Evolutionary conservation across 139 green algal genomes (phyloP).

Genomic region (Chlorokybus atmophyticus): DNA sequence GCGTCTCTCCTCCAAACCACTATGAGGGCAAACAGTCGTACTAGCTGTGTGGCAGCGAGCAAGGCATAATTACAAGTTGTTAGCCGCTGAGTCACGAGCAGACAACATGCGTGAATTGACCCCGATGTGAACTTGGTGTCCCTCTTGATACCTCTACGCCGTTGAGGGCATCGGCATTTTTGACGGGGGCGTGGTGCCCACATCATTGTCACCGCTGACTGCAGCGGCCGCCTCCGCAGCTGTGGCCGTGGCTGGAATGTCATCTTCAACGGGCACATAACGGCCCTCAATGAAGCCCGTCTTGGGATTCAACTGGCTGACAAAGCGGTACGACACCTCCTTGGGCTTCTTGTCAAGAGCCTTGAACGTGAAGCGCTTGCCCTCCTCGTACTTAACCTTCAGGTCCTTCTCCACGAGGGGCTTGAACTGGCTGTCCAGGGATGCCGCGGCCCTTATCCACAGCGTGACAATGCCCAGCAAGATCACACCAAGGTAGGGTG

Average conservation of each 20-base stretch:
- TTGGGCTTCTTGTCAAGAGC: neutral
- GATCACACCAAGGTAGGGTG: conserved; percentile 88
- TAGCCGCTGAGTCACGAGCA: no score
- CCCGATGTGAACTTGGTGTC: no score
- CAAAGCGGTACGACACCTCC: conserved; percentile 28
- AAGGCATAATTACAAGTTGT: no score
- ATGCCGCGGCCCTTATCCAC: conserved; percentile 76
- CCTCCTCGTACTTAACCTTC: conserved; percentile 31
- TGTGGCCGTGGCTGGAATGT: neutral
- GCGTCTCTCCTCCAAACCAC: no score
- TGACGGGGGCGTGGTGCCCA: no score
- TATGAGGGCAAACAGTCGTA: no score
- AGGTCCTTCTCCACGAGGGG: conserved; percentile 21
- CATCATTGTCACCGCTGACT: no score
- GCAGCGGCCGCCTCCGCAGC: no score
- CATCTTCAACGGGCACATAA: conserved; percentile 38
- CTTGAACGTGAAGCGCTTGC: conserved; percentile 10
- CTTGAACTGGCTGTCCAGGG: conserved; percentile 69
- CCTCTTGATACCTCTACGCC: no score
- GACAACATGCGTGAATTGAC: no score
- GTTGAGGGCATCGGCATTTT: no score
- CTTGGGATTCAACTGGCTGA: conserved; percentile 34
- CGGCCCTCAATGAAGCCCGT: conserved; percentile 38
- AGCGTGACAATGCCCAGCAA: conserved; percentile 72
- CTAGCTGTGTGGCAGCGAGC: no score